phyloP scores from a whole-genome alignment of 257 asterid species.

The Orobanche coerulescens region DNA sequence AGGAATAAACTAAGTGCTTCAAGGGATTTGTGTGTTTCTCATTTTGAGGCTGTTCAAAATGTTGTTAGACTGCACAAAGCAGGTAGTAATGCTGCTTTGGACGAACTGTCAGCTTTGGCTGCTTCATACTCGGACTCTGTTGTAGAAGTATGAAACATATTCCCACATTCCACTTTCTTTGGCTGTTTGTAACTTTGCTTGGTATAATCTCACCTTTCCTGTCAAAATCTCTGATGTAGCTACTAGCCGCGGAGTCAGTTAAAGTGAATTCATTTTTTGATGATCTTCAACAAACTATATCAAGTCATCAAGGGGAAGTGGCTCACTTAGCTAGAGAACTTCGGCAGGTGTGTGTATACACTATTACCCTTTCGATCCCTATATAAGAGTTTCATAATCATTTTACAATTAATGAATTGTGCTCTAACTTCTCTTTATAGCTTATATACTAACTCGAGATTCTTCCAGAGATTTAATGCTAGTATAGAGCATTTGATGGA shows the following conservation, averaged over 20 bases:
- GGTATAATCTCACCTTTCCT: background rate
- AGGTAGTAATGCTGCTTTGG: conserved; percentile 51
- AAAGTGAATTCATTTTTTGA: conserved; percentile 45
- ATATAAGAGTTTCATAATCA: background rate
- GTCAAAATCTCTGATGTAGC: conserved; percentile 28
- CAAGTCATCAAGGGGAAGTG: conserved; percentile 57
- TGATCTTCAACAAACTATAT: conserved; percentile 48
- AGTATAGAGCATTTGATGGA: conserved; percentile 38
- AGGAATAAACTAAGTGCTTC: conserved; percentile 45
- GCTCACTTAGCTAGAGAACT: conserved; percentile 62
- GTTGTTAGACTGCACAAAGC: conserved; percentile 62
- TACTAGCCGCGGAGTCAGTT: conserved; percentile 43
- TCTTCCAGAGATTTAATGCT: conserved; percentile 37
- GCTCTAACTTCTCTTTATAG: background rate
- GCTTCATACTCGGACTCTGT: conserved; percentile 39
- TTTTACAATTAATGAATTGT: conserved; percentile 2
- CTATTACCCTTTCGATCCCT: background rate
- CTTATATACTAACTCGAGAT: conserved; percentile 10
- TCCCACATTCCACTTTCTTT: background rate
- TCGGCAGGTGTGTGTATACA: conserved; percentile 44
- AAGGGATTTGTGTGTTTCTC: conserved; percentile 44
- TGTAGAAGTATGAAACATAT: conserved; percentile 40
- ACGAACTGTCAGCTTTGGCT: conserved; percentile 46
- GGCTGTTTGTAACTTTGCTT: background rate
- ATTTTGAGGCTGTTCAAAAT: conserved; percentile 67